Evolutionary conservation across 768 basidiomycete genomes (phyloP).

Genomic region (Mrakia blollopis): DNA sequence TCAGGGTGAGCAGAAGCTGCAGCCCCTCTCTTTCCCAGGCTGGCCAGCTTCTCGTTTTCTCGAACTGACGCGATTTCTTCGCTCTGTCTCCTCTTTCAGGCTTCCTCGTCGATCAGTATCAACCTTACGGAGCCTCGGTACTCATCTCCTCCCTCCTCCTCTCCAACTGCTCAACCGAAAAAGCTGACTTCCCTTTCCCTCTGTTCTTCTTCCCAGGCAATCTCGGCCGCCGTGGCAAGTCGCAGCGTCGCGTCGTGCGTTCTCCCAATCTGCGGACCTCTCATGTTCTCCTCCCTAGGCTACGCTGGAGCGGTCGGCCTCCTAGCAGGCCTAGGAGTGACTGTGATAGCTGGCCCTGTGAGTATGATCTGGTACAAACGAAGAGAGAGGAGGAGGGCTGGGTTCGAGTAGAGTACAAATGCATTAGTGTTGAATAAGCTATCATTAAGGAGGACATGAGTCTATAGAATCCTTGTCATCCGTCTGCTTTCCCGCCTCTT

Average conservation of each 20-base stretch:
- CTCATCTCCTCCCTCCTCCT: neutral
- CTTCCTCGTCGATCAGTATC: conserved; percentile 6
- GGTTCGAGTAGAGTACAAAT: too few relatives aligned
- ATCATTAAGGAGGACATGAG: too few relatives aligned
- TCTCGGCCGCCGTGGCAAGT: neutral
- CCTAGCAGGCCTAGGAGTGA: neutral
- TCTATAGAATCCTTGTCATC: too few relatives aligned
- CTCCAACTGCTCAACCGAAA: neutral
- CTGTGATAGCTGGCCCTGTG: neutral
- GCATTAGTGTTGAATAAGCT: too few relatives aligned
- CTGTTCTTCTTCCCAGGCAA: neutral
- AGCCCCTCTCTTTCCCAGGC: neutral
- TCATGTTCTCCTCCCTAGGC: neutral
- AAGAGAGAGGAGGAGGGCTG: neutral
- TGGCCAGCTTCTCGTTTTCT: neutral
- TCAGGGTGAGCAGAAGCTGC: neutral
- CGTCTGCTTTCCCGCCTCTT: too few relatives aligned
- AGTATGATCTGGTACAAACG: conserved; percentile 1
- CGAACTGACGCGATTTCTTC: neutral
- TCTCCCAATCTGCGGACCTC: neutral
- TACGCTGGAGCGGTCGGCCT: neutral
- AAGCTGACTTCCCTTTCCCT: too few relatives aligned
- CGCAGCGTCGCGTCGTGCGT: neutral
- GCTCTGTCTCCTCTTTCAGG: neutral
- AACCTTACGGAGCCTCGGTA: conserved; percentile 2